Evolutionary conservation across 257 asterid genomes (phyloP).

Genomic region (Forsythia suspensa): DNA sequence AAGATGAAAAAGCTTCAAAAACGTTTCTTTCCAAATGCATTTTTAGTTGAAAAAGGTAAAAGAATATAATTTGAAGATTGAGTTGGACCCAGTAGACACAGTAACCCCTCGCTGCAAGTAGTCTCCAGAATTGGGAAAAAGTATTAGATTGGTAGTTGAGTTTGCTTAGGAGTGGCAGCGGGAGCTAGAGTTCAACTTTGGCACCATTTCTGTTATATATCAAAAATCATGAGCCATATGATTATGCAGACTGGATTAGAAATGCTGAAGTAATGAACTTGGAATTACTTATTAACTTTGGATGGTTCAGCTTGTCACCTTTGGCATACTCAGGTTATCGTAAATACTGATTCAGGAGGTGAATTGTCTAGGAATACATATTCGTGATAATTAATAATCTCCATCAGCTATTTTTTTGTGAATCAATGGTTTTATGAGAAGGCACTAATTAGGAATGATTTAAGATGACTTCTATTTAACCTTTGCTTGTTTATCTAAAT

Average conservation of each 20-base stretch:
- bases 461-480: neutral
- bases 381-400: neutral
- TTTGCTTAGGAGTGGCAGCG: neutral
- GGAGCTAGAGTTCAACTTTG: neutral
- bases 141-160: neutral
- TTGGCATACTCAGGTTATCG: neutral
- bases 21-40: neutral
- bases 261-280: neutral
- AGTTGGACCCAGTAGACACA: neutral
- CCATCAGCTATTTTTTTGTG: neutral
- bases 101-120: neutral
- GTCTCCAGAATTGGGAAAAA: neutral
- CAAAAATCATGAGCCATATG: neutral
- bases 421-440: neutral
- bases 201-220: neutral
- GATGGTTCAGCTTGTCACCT: neutral
- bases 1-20: conserved; percentile 2
- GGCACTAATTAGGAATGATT: neutral
- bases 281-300: neutral
- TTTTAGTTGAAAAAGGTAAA: neutral
- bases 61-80: neutral
- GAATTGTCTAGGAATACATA: neutral
- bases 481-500: neutral
- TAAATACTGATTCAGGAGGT: neutral
- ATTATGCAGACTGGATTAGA: neutral